Base-by-base conservation (phyloP, 1,139 yeast species). In the Fermentozyma sake region DNA sequence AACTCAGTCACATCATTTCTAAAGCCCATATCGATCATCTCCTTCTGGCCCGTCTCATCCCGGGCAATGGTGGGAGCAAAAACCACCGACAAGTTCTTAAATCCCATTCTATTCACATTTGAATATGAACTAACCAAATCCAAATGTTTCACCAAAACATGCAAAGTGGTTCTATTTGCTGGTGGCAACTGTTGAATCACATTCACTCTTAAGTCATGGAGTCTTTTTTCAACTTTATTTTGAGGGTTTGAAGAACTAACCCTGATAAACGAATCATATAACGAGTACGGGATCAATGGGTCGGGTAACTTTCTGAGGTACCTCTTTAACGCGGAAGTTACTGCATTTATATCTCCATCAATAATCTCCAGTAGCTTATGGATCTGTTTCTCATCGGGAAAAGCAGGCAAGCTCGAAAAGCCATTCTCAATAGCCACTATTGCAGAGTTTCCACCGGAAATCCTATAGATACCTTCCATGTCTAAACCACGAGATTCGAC, bases 1-100 rank as follows among this genome's bases (percentile, higher is more conserved):
- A 82, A 69, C 50, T 86, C 96, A 4, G 94, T 81, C 19, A 81
- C 76, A 28, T 76, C 82, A 43, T 86, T 87, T 49, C 94, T 72
- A 34, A 76, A 72, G 14, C 81, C 83, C 86, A 87, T 87, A 50
- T 91, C 98, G 30, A 68, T 49, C 57, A 91, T 77, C 52, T 93
- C 98, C 35, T 82, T 73, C 39, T 83, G 87, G 4, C 95, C 95
- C 14, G 78, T 71, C 35, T 68, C 64, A 42, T 87, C 96, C 35
- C 96, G 67, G 0, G 87, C 83, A 28, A 91, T 61, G 3, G 97
- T 87, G 2, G 99, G 98, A 0, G 97, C 96, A 66, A 91, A 91
- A 11, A 91, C 96, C 27, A 93, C 91, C 1, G 96, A 82, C 33
- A 93, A 57, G 46, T 93, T 87, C 51, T 79, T 77, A 40, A 73